phyloP scores from a whole-genome alignment of 2,329 filamentous ascomycete genomes.

The Fusarium oxysporum region DNA sequence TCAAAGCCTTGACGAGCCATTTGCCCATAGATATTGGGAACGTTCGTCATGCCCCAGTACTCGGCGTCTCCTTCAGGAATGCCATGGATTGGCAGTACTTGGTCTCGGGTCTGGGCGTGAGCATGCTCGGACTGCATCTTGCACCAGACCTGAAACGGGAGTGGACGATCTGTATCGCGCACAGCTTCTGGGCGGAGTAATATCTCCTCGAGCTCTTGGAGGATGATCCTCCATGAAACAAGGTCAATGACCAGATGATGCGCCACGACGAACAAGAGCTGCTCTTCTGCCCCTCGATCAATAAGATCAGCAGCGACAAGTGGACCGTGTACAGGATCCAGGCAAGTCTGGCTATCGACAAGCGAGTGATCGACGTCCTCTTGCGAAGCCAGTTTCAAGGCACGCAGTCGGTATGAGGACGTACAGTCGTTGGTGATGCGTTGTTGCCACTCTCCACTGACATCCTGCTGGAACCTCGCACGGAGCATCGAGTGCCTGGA shows the following conservation, averaged over 20 bases:
- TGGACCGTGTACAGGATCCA: constrained; percentile 5
- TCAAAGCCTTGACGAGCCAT: constrained; percentile 29
- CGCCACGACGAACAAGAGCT: constrained; percentile 50
- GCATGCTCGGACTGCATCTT: constrained; percentile 47
- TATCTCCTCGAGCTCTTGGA: constrained; percentile 50
- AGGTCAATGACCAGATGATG: constrained; percentile 58
- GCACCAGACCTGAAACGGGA: constrained; percentile 54
- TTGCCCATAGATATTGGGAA: constrained; percentile 38
- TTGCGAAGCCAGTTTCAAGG: neutral
- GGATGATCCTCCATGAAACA: constrained; percentile 59
- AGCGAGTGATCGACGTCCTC: neutral
- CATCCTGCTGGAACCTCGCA: constrained; percentile 17
- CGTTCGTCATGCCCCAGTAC: constrained; percentile 43
- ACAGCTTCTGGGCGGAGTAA: constrained; percentile 35
- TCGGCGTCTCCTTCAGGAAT: constrained; percentile 34
- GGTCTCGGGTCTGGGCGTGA: constrained; percentile 31
- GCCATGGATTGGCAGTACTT: constrained; percentile 34
- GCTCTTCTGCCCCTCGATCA: constrained; percentile 20
- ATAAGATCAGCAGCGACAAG: constrained; percentile 30
- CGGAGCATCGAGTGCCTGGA: constrained; percentile 36
- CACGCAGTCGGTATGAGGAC: constrained; percentile 24
- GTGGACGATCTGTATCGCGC: constrained; percentile 23
- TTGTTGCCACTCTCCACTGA: constrained; percentile 13
- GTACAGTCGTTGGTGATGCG: constrained; percentile 8
- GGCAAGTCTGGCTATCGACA: constrained; percentile 29